Evolutionary conservation across 345 rosid species (phyloP).

Genomic region (Erucastrum elatum): DNA sequence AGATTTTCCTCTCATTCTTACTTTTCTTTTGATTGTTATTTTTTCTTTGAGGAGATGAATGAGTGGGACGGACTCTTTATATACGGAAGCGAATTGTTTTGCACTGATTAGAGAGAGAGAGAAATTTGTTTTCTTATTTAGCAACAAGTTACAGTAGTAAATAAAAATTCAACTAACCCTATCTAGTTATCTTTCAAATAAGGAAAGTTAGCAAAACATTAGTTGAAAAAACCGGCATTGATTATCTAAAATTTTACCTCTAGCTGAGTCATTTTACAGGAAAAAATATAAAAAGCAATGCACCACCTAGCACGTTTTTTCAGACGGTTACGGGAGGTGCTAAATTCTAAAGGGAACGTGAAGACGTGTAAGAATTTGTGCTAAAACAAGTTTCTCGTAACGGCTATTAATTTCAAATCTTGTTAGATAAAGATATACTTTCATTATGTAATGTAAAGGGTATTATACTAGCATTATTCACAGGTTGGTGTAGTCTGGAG

Average conservation of each 20-base stretch:
- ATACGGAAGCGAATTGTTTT: not conserved
- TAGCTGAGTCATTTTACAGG: not conserved
- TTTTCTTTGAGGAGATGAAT: not conserved
- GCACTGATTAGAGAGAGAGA: not conserved
- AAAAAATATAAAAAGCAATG: not conserved
- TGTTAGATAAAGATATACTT: not conserved
- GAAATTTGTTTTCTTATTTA: not conserved
- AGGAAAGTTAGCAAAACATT: not conserved
- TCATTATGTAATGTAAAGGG: not conserved
- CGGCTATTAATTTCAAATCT: not conserved
- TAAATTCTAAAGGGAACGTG: not conserved
- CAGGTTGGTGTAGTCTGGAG: constrained; percentile 15
- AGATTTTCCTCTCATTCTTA: constrained; percentile 30
- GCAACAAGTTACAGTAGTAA: not conserved
- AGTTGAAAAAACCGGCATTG: not conserved
- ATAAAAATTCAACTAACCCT: not conserved
- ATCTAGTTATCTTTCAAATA: not conserved
- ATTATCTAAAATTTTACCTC: not conserved
- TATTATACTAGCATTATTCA: not conserved
- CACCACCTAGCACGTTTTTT: not conserved
- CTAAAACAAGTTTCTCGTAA: not conserved
- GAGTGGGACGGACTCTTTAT: not conserved
- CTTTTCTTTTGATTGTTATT: not conserved
- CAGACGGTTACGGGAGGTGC: not conserved
- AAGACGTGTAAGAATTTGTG: not conserved